phyloP scores from a whole-genome alignment of 441 rosid genomes.

The Syzygium syzygioides region DNA sequence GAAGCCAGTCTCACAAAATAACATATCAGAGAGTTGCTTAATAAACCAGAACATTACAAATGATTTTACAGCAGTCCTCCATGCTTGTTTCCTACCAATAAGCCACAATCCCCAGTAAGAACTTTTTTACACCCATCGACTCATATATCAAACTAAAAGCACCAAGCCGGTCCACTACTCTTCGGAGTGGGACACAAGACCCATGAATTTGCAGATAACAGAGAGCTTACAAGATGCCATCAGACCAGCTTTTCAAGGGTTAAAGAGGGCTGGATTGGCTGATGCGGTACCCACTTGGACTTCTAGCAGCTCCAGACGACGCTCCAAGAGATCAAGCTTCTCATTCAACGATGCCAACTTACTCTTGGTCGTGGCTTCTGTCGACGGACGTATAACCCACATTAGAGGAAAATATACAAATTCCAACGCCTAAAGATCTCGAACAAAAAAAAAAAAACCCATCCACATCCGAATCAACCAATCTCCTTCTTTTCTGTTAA shows the following conservation, averaged over 20 bases:
- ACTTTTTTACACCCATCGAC: background rate
- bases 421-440: background rate
- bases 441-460: background rate
- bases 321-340: conserved; percentile 84
- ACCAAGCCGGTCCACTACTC: background rate
- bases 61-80: background rate
- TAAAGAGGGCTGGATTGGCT: conserved; percentile 73
- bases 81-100: background rate
- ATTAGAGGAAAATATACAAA: background rate
- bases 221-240: background rate
- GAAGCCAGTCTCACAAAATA: background rate
- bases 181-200: background rate
- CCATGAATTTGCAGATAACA: background rate
- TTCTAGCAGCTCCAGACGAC: conserved; percentile 82
- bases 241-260: conserved; percentile 26
- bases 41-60: background rate
- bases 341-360: conserved; percentile 70
- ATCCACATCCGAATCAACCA: background rate
- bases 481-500: background rate
- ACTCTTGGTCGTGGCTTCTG: conserved; percentile 87
- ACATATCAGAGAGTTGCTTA: background rate
- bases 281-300: conserved; percentile 92
- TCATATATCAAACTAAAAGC: background rate
- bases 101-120: background rate
- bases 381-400: background rate